Base-by-base conservation (phyloP, 495 filamentous ascomycete genomes). In the Hypomontagnella monticulosa region DNA sequence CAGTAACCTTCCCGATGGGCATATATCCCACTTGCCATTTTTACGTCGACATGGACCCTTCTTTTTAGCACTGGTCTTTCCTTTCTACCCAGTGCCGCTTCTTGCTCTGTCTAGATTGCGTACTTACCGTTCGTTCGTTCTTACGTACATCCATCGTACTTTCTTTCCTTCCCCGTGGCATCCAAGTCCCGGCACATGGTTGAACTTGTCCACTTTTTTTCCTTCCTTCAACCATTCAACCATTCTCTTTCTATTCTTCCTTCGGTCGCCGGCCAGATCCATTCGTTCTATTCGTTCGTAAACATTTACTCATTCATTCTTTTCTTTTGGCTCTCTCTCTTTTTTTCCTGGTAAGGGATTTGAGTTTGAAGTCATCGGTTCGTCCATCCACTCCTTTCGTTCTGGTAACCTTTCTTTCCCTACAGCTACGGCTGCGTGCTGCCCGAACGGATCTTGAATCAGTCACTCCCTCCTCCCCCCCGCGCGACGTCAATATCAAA, bases 1-100 rank as follows among this genome's bases (percentile, higher is more conserved):
- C 50, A 67, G 64, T 18, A 50, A 53, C 64, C 63, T 67, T 62
- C 64, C 64, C 46, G 16, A 61, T 61, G 19, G 14, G 46, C 51
- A 41, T 38, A 56, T 41, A 32, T 19, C 16, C 19, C 15, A 11
- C n/a, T 37, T 43, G 32, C 41, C 41, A 47, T n/a, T 33, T 42
- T 23, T 10, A 57, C 52, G 52, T 44, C 52, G 52, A 30, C 42
- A 56, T 41, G 34, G 42, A 41, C 43, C 52, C 33, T 57, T 51
- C 42, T 54, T 14, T 56, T 46, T 33, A n/a, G 34, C 42, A 15
- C 41, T 19, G 30, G 19, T 30, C 32, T n/a, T 33, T 49, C 32
- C 23, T 2, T 49, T 27, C 12, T 27, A 14, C 27, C 20, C n/a
- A n/a, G 36, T 41, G n/a, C 15, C 19, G 7, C 14, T 34, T 57